Conservation (phyloP, 192 early-diverging fungal species). For the Coemansia sp. region DNA sequence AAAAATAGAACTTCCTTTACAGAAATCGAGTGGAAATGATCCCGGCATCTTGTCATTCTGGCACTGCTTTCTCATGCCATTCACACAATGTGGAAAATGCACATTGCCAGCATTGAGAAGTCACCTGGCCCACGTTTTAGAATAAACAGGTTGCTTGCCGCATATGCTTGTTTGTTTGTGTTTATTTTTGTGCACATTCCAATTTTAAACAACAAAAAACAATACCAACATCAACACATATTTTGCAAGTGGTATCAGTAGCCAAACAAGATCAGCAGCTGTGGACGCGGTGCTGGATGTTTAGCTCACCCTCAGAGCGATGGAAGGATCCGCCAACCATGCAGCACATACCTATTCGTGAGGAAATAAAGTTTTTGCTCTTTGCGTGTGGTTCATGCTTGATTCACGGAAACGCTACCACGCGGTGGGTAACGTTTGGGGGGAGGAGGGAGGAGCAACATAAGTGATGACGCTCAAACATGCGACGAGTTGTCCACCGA, state of each 20-base stretch:
- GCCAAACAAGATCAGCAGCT: too few species aligned
- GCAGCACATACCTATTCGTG: too few species aligned
- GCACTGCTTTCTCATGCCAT: not conserved
- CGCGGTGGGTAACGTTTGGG: not conserved
- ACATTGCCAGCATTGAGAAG: not conserved
- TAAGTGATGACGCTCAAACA: not conserved
- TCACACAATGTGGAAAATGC: not conserved
- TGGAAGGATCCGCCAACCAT: too few species aligned
- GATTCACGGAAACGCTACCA: not conserved
- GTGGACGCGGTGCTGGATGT: too few species aligned
- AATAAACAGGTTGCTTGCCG: not conserved
- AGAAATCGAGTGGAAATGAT: too few species aligned
- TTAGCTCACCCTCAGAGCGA: too few species aligned
- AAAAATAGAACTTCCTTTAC: too few species aligned
- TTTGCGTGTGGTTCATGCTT: not conserved
- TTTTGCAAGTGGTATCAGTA: too few species aligned
- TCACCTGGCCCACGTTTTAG: conserved; percentile 2
- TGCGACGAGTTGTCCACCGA: too few species aligned
- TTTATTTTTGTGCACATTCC: not conserved
- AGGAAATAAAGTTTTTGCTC: not conserved
- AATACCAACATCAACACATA: too few species aligned
- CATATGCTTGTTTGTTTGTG: not conserved
- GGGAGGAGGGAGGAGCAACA: not conserved
- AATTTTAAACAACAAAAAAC: too few species aligned
- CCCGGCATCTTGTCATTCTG: not conserved